Percentiles rank a stretch among this genome's conserved stretches.
phyloP scores from a whole-genome alignment of 1,139 yeast genomes.

The Diutina siamensis region DNA sequence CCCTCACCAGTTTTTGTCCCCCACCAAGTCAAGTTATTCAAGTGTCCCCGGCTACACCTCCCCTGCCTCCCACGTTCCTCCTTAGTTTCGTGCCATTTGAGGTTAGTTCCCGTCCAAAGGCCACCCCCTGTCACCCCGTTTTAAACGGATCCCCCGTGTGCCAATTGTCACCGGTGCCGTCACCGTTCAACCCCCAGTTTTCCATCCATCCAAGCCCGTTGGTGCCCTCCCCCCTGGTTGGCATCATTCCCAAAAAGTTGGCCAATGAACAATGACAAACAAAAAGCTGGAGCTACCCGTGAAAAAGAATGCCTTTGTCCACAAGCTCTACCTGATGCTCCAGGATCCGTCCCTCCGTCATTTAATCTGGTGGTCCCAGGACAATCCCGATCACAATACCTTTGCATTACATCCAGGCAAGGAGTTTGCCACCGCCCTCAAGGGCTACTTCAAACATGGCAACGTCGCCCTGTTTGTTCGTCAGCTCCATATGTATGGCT shows the following conservation, averaged over 20 bases:
- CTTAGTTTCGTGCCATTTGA: too few species aligned
- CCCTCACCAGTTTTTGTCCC: not conserved
- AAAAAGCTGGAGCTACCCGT: constrained; percentile 14
- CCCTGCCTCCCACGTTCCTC: not conserved
- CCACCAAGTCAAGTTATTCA: not conserved
- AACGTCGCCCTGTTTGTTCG: constrained; percentile 38
- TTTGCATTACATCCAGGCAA: constrained; percentile 52
- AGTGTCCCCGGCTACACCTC: not conserved
- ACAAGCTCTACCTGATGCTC: constrained; percentile 50
- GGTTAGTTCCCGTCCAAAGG: not conserved
- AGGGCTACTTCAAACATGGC: constrained; percentile 36
- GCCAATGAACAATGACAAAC: not conserved
- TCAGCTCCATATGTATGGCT: constrained; percentile 39
- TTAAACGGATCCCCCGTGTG: not conserved
- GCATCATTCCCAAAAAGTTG: not conserved
- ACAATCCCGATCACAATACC: constrained; percentile 42
- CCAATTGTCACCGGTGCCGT: not conserved
- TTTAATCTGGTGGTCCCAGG: constrained; percentile 65
- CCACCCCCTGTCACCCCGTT: not conserved
- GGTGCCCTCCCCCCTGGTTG: not conserved
- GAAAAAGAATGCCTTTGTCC: constrained; percentile 55
- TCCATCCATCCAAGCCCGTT: not conserved
- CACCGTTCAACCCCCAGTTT: not conserved
- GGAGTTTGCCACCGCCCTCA: constrained; percentile 32
- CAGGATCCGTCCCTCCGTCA: constrained; percentile 36